Evolutionary conservation across 345 rosid genomes (phyloP), one percentile per base, ranked within the genome.

Genomic region (Gossypium bickii): DNA sequence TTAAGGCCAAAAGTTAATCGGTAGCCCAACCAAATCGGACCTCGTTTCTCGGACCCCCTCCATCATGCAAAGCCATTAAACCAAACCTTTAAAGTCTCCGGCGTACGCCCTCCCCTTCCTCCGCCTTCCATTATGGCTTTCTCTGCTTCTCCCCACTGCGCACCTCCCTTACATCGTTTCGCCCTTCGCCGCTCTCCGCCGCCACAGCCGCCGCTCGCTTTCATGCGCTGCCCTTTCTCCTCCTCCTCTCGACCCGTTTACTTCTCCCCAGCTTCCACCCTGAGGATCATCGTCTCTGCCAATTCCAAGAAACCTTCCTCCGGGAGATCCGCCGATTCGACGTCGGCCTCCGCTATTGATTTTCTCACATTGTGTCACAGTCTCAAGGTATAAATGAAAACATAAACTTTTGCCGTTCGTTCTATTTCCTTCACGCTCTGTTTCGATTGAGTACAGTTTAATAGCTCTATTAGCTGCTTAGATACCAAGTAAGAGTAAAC

Each of bases 311-410:
- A 77, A 71, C 82, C 85, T 45, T 60, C 41, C 17, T 73, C 85
- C 25, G 87, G 52, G 38, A 81, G 49, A 43, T 56, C 78, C n/a
- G 53, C 53, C 9, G 57, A 41, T 69, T 79, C 89, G 18, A 85
- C 90, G 0, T 66, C 87, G 25, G 67, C 97, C 1, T 88, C 94
- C 34, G 87, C 89, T 18, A 84, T 94, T 67, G 98, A 92, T 81
- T 92, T 94, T 70, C 94, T 94, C 83, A 91, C 98, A 25, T 76
- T 92, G 78, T 92, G 97, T 56, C 87, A 92, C 82, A 80, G 89
- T 66, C 95, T 94, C 65, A 94, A 94, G 94, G 98, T 92, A 74
- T 16, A 52, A 38, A 51, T 53, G 57, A 17, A 16, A 53, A 53
- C 57, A 18, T 53, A 53, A 17, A 53, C n/a, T 53, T 17, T 34